A percentile compares a stretch with the other conserved stretches of the same genome.
Conservation (phyloP, 2,329 filamentous ascomycete species). For the Dryadomyces quercivorus region DNA sequence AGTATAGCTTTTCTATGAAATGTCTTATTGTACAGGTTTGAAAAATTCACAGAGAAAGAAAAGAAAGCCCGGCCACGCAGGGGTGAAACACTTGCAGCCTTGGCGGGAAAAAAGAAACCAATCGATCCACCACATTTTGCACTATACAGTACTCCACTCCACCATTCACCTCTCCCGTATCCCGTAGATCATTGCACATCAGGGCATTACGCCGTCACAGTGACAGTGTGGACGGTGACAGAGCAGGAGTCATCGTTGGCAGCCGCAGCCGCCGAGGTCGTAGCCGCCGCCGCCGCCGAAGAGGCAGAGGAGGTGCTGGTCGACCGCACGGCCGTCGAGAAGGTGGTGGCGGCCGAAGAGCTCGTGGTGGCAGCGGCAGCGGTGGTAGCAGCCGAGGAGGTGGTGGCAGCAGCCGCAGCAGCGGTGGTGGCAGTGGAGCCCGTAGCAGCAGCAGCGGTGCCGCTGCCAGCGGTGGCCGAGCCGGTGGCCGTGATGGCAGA, state of each 20-base stretch:
- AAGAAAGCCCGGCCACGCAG: too few relatives aligned
- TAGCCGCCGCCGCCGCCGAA: neutral
- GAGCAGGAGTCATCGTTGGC: neutral
- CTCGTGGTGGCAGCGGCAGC: neutral
- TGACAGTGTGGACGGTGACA: neutral
- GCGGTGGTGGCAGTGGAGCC: neutral
- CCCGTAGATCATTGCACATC: neutral
- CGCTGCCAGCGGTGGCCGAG: neutral
- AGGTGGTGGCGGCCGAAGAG: neutral
- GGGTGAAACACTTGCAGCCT: too few relatives aligned
- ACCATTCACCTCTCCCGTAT: too few relatives aligned
- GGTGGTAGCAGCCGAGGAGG: neutral
- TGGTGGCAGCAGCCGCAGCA: neutral
- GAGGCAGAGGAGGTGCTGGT: neutral
- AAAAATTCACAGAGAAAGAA: too few relatives aligned
- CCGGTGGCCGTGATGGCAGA: neutral
- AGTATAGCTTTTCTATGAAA: neutral
- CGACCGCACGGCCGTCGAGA: neutral
- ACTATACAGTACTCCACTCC: too few relatives aligned
- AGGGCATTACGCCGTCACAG: neutral
- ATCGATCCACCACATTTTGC: too few relatives aligned
- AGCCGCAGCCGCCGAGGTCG: neutral
- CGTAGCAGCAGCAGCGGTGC: neutral
- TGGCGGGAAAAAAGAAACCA: too few relatives aligned
- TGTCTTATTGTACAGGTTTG: neutral